Evolutionary conservation across 208 protist genomes (phyloP).

Genomic region (Trypanosoma cruzi): DNA sequence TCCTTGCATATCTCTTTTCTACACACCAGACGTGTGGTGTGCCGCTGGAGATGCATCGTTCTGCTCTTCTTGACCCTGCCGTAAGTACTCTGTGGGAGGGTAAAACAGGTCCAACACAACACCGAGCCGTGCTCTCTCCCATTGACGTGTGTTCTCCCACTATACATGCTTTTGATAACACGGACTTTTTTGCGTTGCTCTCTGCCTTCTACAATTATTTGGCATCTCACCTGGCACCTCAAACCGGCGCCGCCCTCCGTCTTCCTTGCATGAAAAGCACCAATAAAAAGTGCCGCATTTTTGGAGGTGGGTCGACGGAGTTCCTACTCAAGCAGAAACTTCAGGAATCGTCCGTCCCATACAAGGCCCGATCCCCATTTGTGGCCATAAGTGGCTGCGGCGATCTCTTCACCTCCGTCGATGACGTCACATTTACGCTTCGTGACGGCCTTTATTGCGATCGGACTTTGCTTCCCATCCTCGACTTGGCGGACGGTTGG

Average conservation of each 20-base stretch:
- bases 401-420: constrained; percentile 76
- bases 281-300: constrained; percentile 65
- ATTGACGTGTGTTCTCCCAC: constrained; percentile 49
- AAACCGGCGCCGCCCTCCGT: constrained; percentile 22
- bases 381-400: constrained; percentile 87
- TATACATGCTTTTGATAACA: constrained; percentile 51
- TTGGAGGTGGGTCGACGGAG: constrained; percentile 31
- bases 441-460: constrained; percentile 87
- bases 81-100: constrained; percentile 60
- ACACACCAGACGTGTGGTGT: constrained; percentile 70
- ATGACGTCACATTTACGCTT: constrained; percentile 84
- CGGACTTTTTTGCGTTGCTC: constrained; percentile 59
- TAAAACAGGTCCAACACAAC: constrained; percentile 47
- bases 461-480: constrained; percentile 68
- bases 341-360: constrained; percentile 53
- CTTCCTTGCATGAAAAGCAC: constrained; percentile 79
- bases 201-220: constrained; percentile 83
- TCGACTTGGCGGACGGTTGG: constrained; percentile 85
- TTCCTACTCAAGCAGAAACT: constrained; percentile 63
- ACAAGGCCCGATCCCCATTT: constrained; percentile 75
- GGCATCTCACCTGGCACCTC: constrained; percentile 40
- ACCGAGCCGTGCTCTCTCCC: constrained; percentile 80
- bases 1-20: constrained; percentile 83
- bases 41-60: constrained; percentile 87
- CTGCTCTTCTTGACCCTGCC: constrained; percentile 74